Conservation (phyloP, 2,329 filamentous ascomycete species). For the Beauveria varroae region DNA sequence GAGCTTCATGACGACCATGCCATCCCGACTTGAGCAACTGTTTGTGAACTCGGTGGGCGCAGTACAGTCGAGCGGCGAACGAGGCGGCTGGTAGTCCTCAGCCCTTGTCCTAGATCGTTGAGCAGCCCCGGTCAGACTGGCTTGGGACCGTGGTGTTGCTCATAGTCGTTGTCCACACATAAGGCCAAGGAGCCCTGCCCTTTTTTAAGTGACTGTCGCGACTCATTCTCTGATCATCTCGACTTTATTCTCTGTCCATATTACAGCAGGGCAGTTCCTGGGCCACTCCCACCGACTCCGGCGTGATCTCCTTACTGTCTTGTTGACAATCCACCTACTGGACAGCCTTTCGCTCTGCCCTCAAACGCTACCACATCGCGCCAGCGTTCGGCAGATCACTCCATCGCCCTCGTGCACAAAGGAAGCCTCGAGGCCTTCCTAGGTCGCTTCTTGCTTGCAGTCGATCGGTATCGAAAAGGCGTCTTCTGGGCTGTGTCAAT, state of each 20-base stretch:
- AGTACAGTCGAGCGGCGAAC: not conserved
- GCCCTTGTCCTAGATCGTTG: slow-evolving; percentile 10
- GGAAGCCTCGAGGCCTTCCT: not conserved
- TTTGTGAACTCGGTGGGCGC: not conserved
- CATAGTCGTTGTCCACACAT: slow-evolving; percentile 2
- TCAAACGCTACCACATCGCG: not conserved
- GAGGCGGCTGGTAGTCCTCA: slow-evolving; percentile 3
- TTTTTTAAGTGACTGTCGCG: not conserved
- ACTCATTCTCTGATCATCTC: not conserved
- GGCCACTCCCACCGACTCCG: not conserved
- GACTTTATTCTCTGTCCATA: not conserved
- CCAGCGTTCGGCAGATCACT: not conserved
- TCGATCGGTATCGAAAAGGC: not conserved
- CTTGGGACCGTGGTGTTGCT: slow-evolving; percentile 1
- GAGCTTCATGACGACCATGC: slow-evolving; percentile 1
- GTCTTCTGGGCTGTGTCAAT: not conserved
- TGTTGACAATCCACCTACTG: not conserved
- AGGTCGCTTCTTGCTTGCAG: not conserved
- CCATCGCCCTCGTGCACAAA: not conserved
- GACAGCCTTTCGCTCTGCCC: not conserved
- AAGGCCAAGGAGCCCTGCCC: slow-evolving; percentile 5
- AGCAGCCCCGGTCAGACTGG: slow-evolving; percentile 8
- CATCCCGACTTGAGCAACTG: slow-evolving; percentile 3
- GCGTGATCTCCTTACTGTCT: not conserved
- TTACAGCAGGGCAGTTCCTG: not conserved